phyloP scores from a whole-genome alignment of 1,284 basidiomycete genomes.

The Pseudomicrostroma phylloplanum region DNA sequence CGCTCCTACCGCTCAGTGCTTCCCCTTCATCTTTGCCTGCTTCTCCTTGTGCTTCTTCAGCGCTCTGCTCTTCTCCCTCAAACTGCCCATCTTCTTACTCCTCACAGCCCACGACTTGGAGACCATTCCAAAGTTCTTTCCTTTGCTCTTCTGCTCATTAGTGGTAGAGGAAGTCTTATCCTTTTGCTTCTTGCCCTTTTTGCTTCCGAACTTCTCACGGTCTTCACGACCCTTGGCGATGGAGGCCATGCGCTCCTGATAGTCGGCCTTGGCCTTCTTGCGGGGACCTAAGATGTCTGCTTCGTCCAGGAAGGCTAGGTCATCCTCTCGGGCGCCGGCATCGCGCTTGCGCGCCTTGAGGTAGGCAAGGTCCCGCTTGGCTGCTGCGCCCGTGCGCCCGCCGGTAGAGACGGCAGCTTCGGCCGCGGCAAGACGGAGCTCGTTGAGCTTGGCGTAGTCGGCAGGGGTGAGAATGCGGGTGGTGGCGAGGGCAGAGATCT shows the following conservation, averaged over 20 bases:
- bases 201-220: constrained; percentile 78
- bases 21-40: constrained; percentile 30
- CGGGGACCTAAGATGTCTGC: constrained; percentile 76
- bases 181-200: constrained; percentile 50
- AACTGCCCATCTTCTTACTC: constrained; percentile 44
- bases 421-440: constrained; percentile 73
- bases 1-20: constrained; percentile 6
- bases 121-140: constrained; percentile 48
- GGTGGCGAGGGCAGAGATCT: constrained; percentile 57
- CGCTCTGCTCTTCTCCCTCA: constrained; percentile 41
- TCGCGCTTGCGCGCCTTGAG: constrained; percentile 56
- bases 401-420: constrained; percentile 57
- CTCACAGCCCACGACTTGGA: constrained; percentile 39
- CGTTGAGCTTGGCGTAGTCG: constrained; percentile 87
- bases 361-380: constrained; percentile 55
- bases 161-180: constrained; percentile 39
- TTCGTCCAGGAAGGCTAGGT: constrained; percentile 24
- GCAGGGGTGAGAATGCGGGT: constrained; percentile 94
- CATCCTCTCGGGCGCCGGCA: constrained; percentile 59
- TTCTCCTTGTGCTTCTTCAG: constrained; percentile 44
- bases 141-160: constrained; percentile 41
- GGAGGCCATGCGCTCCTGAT: constrained; percentile 86
- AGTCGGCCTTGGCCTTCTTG: constrained; percentile 88
- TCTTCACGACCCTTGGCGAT: constrained; percentile 91
- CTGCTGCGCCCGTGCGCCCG: constrained; percentile 29